Evolutionary conservation across 371 early-diverging fungal genomes (phyloP).

Genomic region (Umbelopsis sp.): DNA sequence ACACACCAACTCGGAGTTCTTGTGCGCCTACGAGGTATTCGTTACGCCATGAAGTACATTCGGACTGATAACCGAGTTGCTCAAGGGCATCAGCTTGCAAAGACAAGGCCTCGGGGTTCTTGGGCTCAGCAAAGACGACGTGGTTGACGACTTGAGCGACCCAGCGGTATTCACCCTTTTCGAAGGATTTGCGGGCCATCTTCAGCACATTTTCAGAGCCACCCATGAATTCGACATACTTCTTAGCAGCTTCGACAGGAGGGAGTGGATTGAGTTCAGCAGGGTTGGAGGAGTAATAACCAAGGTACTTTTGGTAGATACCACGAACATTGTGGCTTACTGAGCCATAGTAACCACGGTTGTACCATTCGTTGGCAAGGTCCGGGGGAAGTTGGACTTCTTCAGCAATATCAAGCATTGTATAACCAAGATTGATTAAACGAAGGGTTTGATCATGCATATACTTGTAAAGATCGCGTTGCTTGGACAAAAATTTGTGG

Average conservation of each 20-base stretch:
- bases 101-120: neutral
- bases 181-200: slow-evolving; percentile 4
- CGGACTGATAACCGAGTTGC: neutral
- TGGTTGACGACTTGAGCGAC: slow-evolving; percentile 9
- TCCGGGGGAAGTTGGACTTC: neutral
- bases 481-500: slow-evolving; percentile 14
- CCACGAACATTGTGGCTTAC: slow-evolving; percentile 7
- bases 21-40: neutral
- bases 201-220: slow-evolving; percentile 6
- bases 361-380: slow-evolving; percentile 8
- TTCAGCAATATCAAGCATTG: neutral
- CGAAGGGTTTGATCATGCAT: slow-evolving; percentile 11
- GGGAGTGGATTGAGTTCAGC: slow-evolving; percentile 10
- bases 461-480: slow-evolving; percentile 8
- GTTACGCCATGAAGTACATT: neutral
- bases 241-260: slow-evolving; percentile 6
- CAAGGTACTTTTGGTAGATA: slow-evolving; percentile 12
- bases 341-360: slow-evolving; percentile 7
- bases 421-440: neutral
- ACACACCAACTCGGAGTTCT: neutral
- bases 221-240: slow-evolving; percentile 7
- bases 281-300: slow-evolving; percentile 13
- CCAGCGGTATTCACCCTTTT: slow-evolving; percentile 9
- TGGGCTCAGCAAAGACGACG: slow-evolving; percentile 8
- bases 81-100: slow-evolving; percentile 13